Conservation (phyloP, 73 alveolate species). For the Paramecium pentaurelia region DNA sequence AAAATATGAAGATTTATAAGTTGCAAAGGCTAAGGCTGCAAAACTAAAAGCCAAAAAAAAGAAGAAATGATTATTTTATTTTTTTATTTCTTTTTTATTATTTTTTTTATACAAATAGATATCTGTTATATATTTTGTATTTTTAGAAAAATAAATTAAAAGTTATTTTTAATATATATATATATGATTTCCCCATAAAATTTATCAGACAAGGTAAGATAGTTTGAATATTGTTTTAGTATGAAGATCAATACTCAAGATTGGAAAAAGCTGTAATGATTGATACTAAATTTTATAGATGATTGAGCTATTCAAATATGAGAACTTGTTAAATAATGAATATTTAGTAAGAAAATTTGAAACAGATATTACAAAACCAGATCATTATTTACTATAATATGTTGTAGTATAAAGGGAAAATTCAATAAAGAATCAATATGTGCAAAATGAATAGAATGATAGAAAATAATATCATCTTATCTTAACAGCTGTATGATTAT, state of each 20-base stretch:
- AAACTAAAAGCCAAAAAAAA: conserved; percentile 6
- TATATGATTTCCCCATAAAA: neutral
- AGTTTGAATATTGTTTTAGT: neutral
- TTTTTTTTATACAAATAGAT: no score
- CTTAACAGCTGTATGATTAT: neutral
- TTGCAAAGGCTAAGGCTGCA: conserved; percentile 16
- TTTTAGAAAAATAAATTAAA: neutral
- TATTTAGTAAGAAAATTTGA: conserved; percentile 22
- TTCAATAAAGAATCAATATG: conserved; percentile 30
- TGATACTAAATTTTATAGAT: neutral
- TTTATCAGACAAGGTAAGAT: conserved; percentile 12
- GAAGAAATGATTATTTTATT: neutral
- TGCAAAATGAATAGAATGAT: conserved; percentile 27
- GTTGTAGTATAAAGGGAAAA: conserved; percentile 33
- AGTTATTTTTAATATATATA: neutral
- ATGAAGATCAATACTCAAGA: conserved; percentile 22
- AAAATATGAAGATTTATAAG: conserved; percentile 23
- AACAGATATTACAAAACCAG: neutral
- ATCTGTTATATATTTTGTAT: neutral
- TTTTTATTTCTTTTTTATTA: neutral
- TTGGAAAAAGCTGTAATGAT: conserved; percentile 16
- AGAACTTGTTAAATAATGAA: neutral
- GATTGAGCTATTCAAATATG: conserved; percentile 18
- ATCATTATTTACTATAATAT: neutral
- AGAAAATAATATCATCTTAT: conserved; percentile 17